Evolutionary conservation across 495 filamentous ascomycete genomes (phyloP).

Genomic region (Hypoxylon lenormandii): DNA sequence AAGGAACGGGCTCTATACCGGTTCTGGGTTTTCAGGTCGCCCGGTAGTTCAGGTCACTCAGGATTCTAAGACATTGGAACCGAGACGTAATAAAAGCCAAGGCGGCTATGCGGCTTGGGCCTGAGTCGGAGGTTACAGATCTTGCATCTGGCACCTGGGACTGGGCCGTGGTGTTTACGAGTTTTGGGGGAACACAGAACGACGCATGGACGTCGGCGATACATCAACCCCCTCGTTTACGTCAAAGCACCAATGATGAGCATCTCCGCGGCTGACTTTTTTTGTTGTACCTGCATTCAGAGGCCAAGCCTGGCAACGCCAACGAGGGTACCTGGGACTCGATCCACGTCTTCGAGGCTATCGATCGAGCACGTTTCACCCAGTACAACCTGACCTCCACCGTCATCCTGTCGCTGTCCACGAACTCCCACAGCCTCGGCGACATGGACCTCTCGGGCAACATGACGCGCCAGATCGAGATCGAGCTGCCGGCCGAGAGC

Average conservation of each 20-base stretch:
- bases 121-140: slow-evolving; percentile 40
- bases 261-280: slow-evolving; percentile 28
- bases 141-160: slow-evolving; percentile 40
- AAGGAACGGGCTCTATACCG: slow-evolving; percentile 11
- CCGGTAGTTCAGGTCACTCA: slow-evolving; percentile 2
- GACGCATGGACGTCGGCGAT: slow-evolving; percentile 27
- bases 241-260: slow-evolving; percentile 14
- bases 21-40: slow-evolving; percentile 2
- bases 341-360: slow-evolving; percentile 98
- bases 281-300: slow-evolving; percentile 40
- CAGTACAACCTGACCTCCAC: slow-evolving; percentile 99
- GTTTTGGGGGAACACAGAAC: slow-evolving; percentile 48
- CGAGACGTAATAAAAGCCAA: slow-evolving; percentile 21
- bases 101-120: neutral
- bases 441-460: slow-evolving; percentile 95
- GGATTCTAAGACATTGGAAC: slow-evolving; percentile 29
- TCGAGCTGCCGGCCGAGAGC: slow-evolving; percentile 86
- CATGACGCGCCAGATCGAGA: slow-evolving; percentile 95
- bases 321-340: slow-evolving; percentile 93
- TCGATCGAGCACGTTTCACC: slow-evolving; percentile 85
- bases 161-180: slow-evolving; percentile 7
- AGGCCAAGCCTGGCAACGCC: slow-evolving; percentile 71
- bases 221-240: slow-evolving; percentile 29
- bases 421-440: slow-evolving; percentile 76
- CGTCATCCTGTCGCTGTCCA: slow-evolving; percentile 88